Evolutionary conservation across 805 yeast genomes (phyloP), one percentile per base, ranked within the genome.

Genomic region (Zygoascus flipseniorum): DNA sequence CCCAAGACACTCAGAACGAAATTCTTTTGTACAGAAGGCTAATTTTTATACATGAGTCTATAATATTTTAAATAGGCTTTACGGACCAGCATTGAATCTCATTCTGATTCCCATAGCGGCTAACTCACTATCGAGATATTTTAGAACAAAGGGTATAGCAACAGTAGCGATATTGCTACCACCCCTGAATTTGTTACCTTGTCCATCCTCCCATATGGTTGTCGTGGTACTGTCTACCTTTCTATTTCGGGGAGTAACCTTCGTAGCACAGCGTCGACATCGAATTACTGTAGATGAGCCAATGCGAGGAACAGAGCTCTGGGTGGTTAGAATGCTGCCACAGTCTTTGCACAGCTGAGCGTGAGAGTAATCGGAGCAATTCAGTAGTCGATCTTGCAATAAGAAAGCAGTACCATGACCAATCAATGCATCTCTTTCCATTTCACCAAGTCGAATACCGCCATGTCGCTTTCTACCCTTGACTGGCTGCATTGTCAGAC

Each of bases 401-500:
- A 93, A 73, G 81, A 80, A 93, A 1, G 99, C 89, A 6, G 99
- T 86, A 72, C 99, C 99, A 67, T 93, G 99, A 55, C 98, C 99
- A 70, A 93, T 89, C 64, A 93, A 76, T 1, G 99, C 99, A 79
- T 93, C 99, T 75, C 99, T 86, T 74, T 93, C 99, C 99, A 93
- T 93, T 72, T 93, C 99, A 70, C 99, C 99, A 42, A 93, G 95
- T 79, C 99, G 95, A 62, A 93, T 93, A 85, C 99, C 99, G 73
- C 99, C 99, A 60, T 86, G 83, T 75, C 98, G 83, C 83, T 93
- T 93, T 76, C 99, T 85, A 65, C 99, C 99, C 75, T 93, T 93
- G 53, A 93, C 99, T 43, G 99, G 99, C 78, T 93, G 99, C 97
- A 92, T 89, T 16, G 98, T 93, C 69, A 93, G 79, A 39, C 93